Base-by-base conservation (phyloP, 2,329 filamentous ascomycete genomes). In the Pseudocercospora vitis region DNA sequence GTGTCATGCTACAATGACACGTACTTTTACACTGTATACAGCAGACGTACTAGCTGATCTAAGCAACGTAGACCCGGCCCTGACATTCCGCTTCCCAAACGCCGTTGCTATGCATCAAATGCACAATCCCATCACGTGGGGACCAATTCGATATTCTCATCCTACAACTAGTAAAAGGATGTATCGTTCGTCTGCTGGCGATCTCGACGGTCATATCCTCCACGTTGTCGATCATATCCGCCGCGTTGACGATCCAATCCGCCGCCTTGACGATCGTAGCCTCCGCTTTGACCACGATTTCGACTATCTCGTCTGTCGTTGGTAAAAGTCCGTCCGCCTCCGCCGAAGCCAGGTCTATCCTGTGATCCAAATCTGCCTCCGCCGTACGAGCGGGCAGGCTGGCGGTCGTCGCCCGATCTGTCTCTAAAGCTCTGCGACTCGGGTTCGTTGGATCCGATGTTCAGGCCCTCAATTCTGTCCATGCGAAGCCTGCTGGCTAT, bases 401-500 rank as follows among this genome's bases (percentile, higher is more conserved):
- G 33, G 33, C 14, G 14, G n/a, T n/a, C n/a, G n/a, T n/a, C n/a
- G n/a, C n/a, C n/a, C n/a, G n/a, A n/a, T n/a, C n/a, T n/a, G n/a
- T n/a, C n/a, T n/a, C n/a, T n/a, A n/a, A n/a, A n/a, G n/a, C n/a
- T n/a, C n/a, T n/a, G n/a, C n/a, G n/a, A n/a, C n/a, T 42, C 19
- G n/a, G 3, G 14, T 7, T 19, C 8, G 3, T 6, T n/a, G 12
- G 19, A 6, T 5, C 61, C 63, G 21, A 71, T 59, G 37, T 59
- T 62, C 1, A 73, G 45, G 8, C 70, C 71, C 6, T 63, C 59
- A 1, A 71, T 29, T 9, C 61, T 49, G 6, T 28, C 7, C 3
- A 73, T 54, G 11, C 64, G 59, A 19, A 73, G 51, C 49, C 60
- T 67, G 42, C 53, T 33, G 9, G 65, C 70, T 8, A 71, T 52